phyloP scores from a whole-genome alignment of 2,329 filamentous ascomycete species.

The Talaromyces sp. region DNA sequence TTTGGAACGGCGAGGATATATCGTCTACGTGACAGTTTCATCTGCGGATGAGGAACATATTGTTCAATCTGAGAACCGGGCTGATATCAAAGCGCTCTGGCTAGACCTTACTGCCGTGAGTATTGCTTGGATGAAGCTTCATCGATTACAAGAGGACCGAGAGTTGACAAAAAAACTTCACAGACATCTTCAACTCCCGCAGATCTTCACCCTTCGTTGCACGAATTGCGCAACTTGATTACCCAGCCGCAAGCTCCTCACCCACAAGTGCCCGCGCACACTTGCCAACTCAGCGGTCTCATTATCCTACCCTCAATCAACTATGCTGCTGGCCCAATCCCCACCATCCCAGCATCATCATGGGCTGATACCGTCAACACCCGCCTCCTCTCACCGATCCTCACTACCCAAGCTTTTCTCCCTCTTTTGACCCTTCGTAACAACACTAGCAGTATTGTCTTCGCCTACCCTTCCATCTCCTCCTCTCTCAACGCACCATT shows the following conservation, averaged over 20 bases:
- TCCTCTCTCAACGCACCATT: slow-evolving; percentile 47
- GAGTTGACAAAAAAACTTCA: slow-evolving; percentile 4
- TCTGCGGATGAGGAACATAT: slow-evolving; percentile 82
- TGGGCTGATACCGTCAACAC: slow-evolving; percentile 93
- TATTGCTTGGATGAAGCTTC: background rate
- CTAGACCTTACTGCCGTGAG: slow-evolving; percentile 70
- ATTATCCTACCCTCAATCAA: slow-evolving; percentile 78
- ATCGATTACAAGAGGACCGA: too few species aligned
- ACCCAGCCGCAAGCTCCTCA: slow-evolving; percentile 75
- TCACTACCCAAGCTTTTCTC: slow-evolving; percentile 87
- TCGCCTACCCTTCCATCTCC: slow-evolving; percentile 50
- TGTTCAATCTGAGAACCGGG: slow-evolving; percentile 73
- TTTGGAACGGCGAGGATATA: slow-evolving; percentile 86
- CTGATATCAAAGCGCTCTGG: slow-evolving; percentile 79
- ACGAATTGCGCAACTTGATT: slow-evolving; percentile 72
- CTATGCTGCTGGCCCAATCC: slow-evolving; percentile 81
- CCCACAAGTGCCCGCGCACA: slow-evolving; percentile 73
- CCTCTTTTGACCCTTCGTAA: slow-evolving; percentile 68
- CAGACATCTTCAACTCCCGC: slow-evolving; percentile 64
- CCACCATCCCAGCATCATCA: slow-evolving; percentile 78
- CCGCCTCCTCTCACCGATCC: slow-evolving; percentile 84
- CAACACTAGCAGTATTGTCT: slow-evolving; percentile 51
- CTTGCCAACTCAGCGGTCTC: slow-evolving; percentile 74
- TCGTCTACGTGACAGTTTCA: slow-evolving; percentile 87
- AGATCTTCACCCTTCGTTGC: slow-evolving; percentile 63